These are phyloP conservation scores for Rhizopogon rudus DNA, from an alignment of 768 basidiomycete species.

Conservation along the genomic window DNA sequence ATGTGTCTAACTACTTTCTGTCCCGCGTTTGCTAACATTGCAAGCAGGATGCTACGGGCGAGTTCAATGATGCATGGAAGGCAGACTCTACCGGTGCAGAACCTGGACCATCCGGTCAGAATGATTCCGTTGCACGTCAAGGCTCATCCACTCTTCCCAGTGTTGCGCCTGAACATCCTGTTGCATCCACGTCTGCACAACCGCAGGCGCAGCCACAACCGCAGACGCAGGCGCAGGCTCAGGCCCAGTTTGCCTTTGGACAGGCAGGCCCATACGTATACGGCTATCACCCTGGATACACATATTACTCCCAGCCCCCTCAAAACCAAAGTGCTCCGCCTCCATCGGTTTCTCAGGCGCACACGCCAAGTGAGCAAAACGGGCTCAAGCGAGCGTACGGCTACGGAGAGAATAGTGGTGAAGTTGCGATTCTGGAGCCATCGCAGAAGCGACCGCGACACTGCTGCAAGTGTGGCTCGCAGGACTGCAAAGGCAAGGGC, in stretches of 20 bases:
- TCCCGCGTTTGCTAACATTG: conserved; percentile 5
- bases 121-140: conserved; percentile 11
- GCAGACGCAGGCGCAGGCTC: conserved; percentile 16
- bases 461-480: conserved; percentile 78
- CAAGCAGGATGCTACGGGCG: conserved; percentile 40
- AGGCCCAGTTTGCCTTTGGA: conserved; percentile 25
- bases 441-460: conserved; percentile 65
- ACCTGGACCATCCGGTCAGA: conserved; percentile 14
- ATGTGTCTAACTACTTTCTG: conserved; percentile 1
- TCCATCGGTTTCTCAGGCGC: conserved; percentile 14
- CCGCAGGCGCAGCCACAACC: conserved; percentile 12
- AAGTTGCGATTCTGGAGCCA: conserved; percentile 29
- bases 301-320: conserved; percentile 25
- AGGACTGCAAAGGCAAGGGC: conserved; percentile 81
- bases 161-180: conserved; percentile 15
- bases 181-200: conserved; percentile 12
- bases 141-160: conserved; percentile 1
- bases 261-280: conserved; percentile 31
- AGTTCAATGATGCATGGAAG: conserved; percentile 60
- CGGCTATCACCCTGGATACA: conserved; percentile 28
- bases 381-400: conserved; percentile 24
- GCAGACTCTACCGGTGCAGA: conserved; percentile 45
- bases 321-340: conserved; percentile 17
- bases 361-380: conserved; percentile 21
- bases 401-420: conserved; percentile 19